A percentile compares a stretch with the other conserved stretches of the same genome.
phyloP scores from a whole-genome alignment of 2,329 filamentous ascomycete genomes.

The Leptosphaerulina australis region DNA sequence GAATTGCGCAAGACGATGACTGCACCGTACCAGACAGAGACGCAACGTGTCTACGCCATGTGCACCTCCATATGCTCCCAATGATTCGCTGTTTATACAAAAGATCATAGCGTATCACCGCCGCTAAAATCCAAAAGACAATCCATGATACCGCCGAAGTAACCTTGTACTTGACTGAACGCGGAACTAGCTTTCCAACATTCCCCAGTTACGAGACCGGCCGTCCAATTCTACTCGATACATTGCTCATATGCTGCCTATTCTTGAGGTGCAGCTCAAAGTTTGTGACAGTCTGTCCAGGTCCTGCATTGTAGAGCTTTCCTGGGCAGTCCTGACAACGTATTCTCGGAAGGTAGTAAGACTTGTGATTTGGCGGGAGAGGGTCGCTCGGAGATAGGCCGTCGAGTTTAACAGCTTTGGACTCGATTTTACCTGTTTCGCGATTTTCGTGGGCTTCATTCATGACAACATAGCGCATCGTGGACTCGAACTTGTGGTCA shows the following conservation, averaged over 20 bases:
- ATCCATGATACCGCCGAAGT: background rate
- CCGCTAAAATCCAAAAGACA: conserved; percentile 5
- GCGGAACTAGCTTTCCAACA: background rate
- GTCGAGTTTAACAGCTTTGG: conserved; percentile 60
- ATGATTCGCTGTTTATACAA: conserved; percentile 26
- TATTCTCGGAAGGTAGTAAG: conserved; percentile 86
- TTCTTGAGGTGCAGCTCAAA: conserved; percentile 94
- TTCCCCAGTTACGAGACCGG: conserved; percentile 12
- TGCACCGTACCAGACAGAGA: conserved; percentile 14
- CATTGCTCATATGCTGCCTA: conserved; percentile 64
- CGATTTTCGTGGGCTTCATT: conserved; percentile 58
- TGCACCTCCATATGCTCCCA: conserved; percentile 9
- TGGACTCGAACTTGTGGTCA: conserved; percentile 82
- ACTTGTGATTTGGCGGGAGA: conserved; percentile 69
- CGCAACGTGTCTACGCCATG: conserved; percentile 28
- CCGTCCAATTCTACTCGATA: conserved; percentile 42
- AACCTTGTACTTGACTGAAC: background rate
- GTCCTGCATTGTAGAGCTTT: conserved; percentile 90
- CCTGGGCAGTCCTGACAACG: conserved; percentile 90
- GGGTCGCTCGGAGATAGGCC: conserved; percentile 55
- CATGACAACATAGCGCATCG: conserved; percentile 88
- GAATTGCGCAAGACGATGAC: background rate
- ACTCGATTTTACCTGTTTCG: conserved; percentile 62
- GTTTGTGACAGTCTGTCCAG: conserved; percentile 82
- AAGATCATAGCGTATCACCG: conserved; percentile 2